A percentile compares a stretch with the other conserved stretches of the same genome.
Conservation (phyloP, 441 rosid genomes). For the Metrosideros polymorpha region DNA sequence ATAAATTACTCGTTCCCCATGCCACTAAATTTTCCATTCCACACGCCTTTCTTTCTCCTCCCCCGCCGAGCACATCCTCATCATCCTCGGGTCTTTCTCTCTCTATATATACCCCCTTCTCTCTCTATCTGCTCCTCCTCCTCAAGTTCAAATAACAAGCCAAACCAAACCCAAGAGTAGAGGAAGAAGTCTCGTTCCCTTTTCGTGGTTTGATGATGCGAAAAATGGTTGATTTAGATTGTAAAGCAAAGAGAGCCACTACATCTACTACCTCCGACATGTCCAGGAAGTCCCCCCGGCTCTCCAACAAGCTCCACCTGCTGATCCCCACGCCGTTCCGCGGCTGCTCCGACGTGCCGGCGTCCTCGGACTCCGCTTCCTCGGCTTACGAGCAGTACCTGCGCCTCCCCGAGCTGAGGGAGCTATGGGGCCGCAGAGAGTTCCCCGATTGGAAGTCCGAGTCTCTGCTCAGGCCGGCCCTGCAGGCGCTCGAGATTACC, state of each 20-base stretch:
- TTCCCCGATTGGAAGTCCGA: conserved; percentile 61
- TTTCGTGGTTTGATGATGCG: neutral
- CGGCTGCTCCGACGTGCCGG: conserved; percentile 17
- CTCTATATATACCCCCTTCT: neutral
- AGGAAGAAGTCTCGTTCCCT: neutral
- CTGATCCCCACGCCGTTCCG: conserved; percentile 37
- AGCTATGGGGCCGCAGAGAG: conserved; percentile 43
- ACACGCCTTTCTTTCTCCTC: neutral
- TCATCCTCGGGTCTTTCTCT: neutral
- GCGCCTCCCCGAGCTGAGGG: conserved; percentile 65
- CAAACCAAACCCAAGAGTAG: neutral
- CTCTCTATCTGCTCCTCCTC: neutral
- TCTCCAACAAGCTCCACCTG: conserved; percentile 39
- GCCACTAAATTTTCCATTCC: neutral
- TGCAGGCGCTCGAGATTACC: conserved; percentile 69
- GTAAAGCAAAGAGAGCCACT: conserved; percentile 55
- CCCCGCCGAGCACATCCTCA: no score
- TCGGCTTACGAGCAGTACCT: conserved; percentile 66
- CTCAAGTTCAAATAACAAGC: neutral
- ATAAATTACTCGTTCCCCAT: neutral
- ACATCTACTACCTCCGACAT: conserved; percentile 36
- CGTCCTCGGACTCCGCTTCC: conserved; percentile 41
- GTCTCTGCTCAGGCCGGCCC: conserved; percentile 52
- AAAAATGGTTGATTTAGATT: conserved; percentile 71
- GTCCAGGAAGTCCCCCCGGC: conserved; percentile 36